phyloP scores from a whole-genome alignment of 768 basidiomycete species.

The Suillus lakei region DNA sequence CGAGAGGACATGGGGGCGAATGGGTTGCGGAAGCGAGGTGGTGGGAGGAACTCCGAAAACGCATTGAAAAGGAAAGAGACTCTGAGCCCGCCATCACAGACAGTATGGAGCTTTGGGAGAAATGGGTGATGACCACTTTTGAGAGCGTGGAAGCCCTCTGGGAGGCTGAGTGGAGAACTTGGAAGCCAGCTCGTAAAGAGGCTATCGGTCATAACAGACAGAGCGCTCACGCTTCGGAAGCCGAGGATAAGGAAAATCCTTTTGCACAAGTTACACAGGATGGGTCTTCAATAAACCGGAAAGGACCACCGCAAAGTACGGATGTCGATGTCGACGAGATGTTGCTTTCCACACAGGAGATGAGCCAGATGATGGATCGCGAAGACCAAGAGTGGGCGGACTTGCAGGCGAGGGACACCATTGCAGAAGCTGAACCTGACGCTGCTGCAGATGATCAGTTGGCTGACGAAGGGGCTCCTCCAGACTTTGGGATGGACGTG shows the following conservation, averaged over 20 bases:
- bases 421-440: slow-evolving; percentile 18
- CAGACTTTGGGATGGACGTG: background rate
- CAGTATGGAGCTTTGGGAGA: slow-evolving; percentile 57
- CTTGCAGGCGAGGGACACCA: slow-evolving; percentile 18
- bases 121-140: slow-evolving; percentile 84
- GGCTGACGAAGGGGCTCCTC: slow-evolving; percentile 8
- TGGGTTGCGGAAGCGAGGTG: slow-evolving; percentile 79
- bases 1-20: slow-evolving; percentile 56
- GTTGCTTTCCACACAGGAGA: slow-evolving; percentile 39
- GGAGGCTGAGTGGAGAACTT: slow-evolving; percentile 63
- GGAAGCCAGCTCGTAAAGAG: slow-evolving; percentile 48
- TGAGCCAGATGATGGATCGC: slow-evolving; percentile 29
- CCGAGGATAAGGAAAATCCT: slow-evolving; percentile 24
- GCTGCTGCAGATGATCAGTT: slow-evolving; percentile 10
- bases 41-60: slow-evolving; percentile 71
- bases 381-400: slow-evolving; percentile 28
- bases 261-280: slow-evolving; percentile 27
- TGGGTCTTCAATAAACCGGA: slow-evolving; percentile 15
- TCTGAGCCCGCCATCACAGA: slow-evolving; percentile 28
- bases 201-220: slow-evolving; percentile 24
- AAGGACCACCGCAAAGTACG: slow-evolving; percentile 8
- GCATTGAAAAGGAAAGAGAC: slow-evolving; percentile 56
- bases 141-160: slow-evolving; percentile 90
- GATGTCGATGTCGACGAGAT: slow-evolving; percentile 36
- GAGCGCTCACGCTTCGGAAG: slow-evolving; percentile 26